Conservation (phyloP, 768 basidiomycete species). For the Pisolithus marmoratus region DNA sequence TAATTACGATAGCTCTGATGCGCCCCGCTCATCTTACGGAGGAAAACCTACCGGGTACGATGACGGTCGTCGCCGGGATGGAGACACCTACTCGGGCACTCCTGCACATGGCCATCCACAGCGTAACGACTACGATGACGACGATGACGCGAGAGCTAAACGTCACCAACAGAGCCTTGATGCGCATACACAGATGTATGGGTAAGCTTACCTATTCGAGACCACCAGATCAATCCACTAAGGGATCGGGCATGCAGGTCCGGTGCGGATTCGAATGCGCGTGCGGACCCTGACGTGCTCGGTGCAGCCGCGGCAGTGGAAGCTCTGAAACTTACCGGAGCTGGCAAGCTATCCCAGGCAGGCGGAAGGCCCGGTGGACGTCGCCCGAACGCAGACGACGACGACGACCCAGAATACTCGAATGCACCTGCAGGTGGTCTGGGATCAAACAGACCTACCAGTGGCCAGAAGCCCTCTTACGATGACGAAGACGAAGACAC, state of each 20-base stretch:
- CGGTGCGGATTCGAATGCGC: slow-evolving; percentile 12
- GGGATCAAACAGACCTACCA: background rate
- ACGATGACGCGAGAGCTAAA: slow-evolving; percentile 3
- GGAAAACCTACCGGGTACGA: background rate
- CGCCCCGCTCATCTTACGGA: background rate
- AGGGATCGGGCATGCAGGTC: too few species aligned
- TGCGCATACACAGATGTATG: slow-evolving; percentile 28
- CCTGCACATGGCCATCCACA: background rate
- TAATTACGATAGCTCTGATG: background rate
- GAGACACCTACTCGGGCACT: background rate
- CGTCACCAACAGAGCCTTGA: slow-evolving; percentile 17
- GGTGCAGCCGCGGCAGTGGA: slow-evolving; percentile 27
- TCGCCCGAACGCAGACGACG: background rate
- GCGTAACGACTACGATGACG: background rate
- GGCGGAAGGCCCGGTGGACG: background rate
- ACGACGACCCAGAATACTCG: background rate
- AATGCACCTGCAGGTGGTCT: slow-evolving; percentile 14
- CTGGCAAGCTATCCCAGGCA: slow-evolving; percentile 4
- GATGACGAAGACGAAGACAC: slow-evolving; percentile 8
- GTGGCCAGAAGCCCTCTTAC: background rate
- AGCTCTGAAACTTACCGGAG: slow-evolving; percentile 23
- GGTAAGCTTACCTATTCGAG: slow-evolving; percentile 10
- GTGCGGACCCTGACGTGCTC: slow-evolving; percentile 23
- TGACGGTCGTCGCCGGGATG: background rate
- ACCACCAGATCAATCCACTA: background rate